Evolutionary conservation across 2,329 filamentous ascomycete genomes (phyloP), one percentile per base, ranked within the genome.

Genomic region (Diplodia sapinea): DNA sequence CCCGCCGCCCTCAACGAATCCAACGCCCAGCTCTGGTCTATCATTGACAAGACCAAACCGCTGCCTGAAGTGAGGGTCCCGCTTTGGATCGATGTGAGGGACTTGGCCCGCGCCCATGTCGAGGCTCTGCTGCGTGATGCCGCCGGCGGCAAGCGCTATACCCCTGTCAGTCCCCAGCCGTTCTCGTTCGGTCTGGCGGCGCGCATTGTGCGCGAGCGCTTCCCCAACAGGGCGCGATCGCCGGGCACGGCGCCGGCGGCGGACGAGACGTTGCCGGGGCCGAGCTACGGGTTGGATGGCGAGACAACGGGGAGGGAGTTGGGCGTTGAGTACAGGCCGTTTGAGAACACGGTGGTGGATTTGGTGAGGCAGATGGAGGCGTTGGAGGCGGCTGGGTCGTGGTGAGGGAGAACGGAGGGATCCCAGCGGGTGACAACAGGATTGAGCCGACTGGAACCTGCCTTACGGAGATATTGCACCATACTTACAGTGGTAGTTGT

Each of bases 181-280:
- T 86, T 85, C 66, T 81, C 81, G 0, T 85, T 84, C 70, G 79
- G 75, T 0, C 67, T 81, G 13, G 83, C 81, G 0, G 80, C 81
- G 0, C 73, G 79, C 12, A 80, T 85, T 36, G 80, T 85, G 33
- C 70, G 70, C 0, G 76, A 78, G 2, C 73, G 76, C 31, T 84
- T 85, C 69, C 70, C 74, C 0, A 79, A 78, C 74, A 50, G 73
- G 72, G 12, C 70, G 62, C 52, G 77, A 82, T 0, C 71, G 73
- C 2, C 67, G 70, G 31, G 79, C 79, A 56, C 75, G 79, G 6
- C 75, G 79, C 67, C 59, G 67, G 23, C 74, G 5, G 31, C 68
- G 79, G 9, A 55, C 13, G 56, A 43, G 33, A 29, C 11, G 47
- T 13, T 33, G 55, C 65, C 65, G 2, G 78, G 81, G 61, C 74